Conservation (phyloP, 2,329 filamentous ascomycete species). For the Aspergillus sergii region DNA sequence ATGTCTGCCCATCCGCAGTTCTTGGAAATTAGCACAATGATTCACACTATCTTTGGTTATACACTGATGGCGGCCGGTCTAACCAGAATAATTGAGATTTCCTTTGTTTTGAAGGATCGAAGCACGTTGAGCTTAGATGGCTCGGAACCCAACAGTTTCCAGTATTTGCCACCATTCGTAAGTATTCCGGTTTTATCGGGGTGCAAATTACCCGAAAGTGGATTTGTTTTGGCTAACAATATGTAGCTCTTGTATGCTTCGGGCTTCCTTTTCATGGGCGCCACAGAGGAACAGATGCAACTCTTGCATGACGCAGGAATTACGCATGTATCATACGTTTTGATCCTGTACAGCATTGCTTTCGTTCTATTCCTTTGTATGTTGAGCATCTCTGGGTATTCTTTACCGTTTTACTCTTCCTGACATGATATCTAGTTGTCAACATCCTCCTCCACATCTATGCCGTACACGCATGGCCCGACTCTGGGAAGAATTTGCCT, state of each 20-base stretch:
- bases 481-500: constrained; percentile 29
- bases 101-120: constrained; percentile 79
- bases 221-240: constrained; percentile 25
- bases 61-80: constrained; percentile 89
- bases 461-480: constrained; percentile 62
- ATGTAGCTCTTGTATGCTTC: constrained; percentile 81
- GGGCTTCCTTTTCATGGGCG: constrained; percentile 96
- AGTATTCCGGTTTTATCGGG: constrained; percentile 42
- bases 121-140: constrained; percentile 67
- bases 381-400: constrained; percentile 25
- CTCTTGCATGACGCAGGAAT: constrained; percentile 73
- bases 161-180: constrained; percentile 71
- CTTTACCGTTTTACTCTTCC: constrained; percentile 1
- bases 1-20: constrained; percentile 92
- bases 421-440: constrained; percentile 55
- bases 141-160: constrained; percentile 70
- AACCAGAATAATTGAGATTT: constrained; percentile 84
- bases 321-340: constrained; percentile 87
- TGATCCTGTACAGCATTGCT: constrained; percentile 87
- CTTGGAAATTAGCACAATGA: constrained; percentile 79
- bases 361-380: constrained; percentile 86
- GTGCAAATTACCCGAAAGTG: neutral
- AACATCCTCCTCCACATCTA: constrained; percentile 86
- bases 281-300: constrained; percentile 93
- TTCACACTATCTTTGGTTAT: constrained; percentile 89